Conservation (phyloP, 2,329 filamentous ascomycete genomes). For the Beauveria asiatica region DNA sequence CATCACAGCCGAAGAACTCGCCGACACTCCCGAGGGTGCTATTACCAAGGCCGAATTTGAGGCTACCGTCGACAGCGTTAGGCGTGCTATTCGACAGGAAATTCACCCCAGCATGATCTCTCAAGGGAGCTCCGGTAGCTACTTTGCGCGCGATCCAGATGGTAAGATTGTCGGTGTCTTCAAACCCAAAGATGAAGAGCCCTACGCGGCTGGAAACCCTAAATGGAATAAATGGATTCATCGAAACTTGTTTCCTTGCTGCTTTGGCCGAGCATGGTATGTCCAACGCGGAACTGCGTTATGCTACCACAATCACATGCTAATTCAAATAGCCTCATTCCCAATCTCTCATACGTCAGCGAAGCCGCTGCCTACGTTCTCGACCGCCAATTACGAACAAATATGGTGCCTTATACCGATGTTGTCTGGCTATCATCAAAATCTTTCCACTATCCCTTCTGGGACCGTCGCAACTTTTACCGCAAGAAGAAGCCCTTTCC, state of each 20-base stretch:
- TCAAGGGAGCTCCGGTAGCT: conserved; percentile 94
- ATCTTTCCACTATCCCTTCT: conserved; percentile 97
- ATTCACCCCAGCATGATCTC: conserved; percentile 93
- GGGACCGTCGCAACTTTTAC: conserved; percentile 83
- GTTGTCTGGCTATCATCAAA: conserved; percentile 92
- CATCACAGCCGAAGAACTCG: conserved; percentile 64
- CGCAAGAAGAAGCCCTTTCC: conserved; percentile 81
- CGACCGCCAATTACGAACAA: conserved; percentile 79
- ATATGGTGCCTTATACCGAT: conserved; percentile 93
- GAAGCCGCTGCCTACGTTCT: conserved; percentile 95
- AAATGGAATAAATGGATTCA: conserved; percentile 99
- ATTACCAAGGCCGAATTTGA: conserved; percentile 81
- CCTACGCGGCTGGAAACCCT: conserved; percentile 91
- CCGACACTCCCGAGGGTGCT: conserved; percentile 52
- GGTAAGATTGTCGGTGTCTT: conserved; percentile 97
- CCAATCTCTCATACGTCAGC: conserved; percentile 94
- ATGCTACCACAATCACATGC: conserved; percentile 9
- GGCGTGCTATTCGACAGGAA: conserved; percentile 78
- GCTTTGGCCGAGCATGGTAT: conserved; percentile 83
- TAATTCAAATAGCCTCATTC: conserved; percentile 58
- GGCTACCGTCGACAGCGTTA: conserved; percentile 80
- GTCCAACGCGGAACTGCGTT: conserved; percentile 18
- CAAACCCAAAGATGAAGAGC: conserved; percentile 98
- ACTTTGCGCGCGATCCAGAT: conserved; percentile 86
- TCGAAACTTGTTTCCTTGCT: conserved; percentile 92